These are phyloP conservation scores for Stephanocyclus meneghinianus DNA, from an alignment of 352 stramenopile species.

Conservation along the genomic window DNA sequence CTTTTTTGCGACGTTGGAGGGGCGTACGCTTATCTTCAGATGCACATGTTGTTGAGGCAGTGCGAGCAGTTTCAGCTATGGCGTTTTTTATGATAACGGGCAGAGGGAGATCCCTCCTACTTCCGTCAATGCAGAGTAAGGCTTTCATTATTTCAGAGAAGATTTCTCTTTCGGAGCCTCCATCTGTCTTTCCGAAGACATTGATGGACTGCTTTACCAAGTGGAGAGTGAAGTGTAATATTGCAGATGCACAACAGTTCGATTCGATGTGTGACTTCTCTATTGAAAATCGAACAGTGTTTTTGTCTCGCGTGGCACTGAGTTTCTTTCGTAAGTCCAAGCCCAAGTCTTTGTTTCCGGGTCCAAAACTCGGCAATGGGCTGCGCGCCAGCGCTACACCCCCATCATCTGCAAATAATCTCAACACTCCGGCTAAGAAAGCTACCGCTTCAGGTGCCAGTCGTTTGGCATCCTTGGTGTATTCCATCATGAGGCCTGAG, in stretches of 20 bases:
- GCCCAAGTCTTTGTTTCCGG: slow-evolving; percentile 36
- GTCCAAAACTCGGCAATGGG: slow-evolving; percentile 57
- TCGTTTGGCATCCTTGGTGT: slow-evolving; percentile 85
- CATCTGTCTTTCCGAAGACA: slow-evolving; percentile 39
- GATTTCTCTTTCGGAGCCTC: slow-evolving; percentile 57
- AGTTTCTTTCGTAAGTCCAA: slow-evolving; percentile 61
- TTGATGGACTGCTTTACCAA: slow-evolving; percentile 48
- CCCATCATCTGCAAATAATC: slow-evolving; percentile 68
- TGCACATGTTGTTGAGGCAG: slow-evolving; percentile 41
- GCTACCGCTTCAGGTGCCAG: slow-evolving; percentile 87
- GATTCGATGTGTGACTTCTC: slow-evolving; percentile 48
- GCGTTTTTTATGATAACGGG: slow-evolving; percentile 47
- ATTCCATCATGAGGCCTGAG: slow-evolving; percentile 81
- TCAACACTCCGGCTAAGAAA: slow-evolving; percentile 68
- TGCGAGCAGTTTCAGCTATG: slow-evolving; percentile 39
- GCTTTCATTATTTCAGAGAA: slow-evolving; percentile 62
- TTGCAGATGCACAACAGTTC: slow-evolving; percentile 20
- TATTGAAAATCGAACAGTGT: slow-evolving; percentile 37
- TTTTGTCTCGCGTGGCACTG: slow-evolving; percentile 33
- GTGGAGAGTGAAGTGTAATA: slow-evolving; percentile 55
- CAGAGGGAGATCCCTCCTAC: slow-evolving; percentile 47
- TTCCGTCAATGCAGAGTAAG: slow-evolving; percentile 61
- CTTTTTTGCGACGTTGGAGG: slow-evolving; percentile 51
- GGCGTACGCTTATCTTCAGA: slow-evolving; percentile 33
- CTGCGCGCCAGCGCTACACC: slow-evolving; percentile 11